phyloP scores from a whole-genome alignment of 202 grass and related monocot species.

The Zoysia matrella region DNA sequence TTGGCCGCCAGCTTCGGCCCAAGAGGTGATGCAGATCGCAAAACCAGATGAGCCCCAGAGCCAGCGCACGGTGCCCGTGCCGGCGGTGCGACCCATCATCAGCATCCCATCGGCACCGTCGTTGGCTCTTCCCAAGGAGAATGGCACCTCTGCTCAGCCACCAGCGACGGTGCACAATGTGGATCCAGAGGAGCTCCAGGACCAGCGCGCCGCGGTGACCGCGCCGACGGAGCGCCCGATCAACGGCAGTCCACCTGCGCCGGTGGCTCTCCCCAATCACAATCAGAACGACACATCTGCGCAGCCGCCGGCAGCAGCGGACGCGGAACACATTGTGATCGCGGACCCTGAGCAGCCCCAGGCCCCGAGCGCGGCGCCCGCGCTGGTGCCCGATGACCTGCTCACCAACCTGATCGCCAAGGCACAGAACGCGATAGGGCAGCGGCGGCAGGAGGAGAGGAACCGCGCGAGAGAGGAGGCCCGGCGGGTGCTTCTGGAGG shows the following conservation, averaged over 20 bases:
- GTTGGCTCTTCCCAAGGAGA: background rate
- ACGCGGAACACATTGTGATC: background rate
- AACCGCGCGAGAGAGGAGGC: constrained; percentile 29
- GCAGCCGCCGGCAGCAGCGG: background rate
- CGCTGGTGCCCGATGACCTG: background rate
- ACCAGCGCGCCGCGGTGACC: background rate
- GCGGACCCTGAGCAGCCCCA: constrained; percentile 7
- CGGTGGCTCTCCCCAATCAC: background rate
- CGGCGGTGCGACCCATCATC: background rate
- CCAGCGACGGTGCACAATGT: background rate
- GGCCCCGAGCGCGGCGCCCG: no score
- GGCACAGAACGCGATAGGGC: background rate
- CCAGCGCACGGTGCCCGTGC: background rate
- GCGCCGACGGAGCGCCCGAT: background rate
- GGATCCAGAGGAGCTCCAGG: background rate
- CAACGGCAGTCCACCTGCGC: background rate
- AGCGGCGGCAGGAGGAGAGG: constrained; percentile 9
- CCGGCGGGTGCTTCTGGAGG: constrained; percentile 6
- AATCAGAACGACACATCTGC: background rate
- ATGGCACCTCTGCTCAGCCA: background rate
- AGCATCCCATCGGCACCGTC: background rate
- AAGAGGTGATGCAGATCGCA: background rate
- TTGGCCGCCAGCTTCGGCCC: background rate
- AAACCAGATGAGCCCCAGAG: background rate
- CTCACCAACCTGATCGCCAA: constrained; percentile 28